Evolutionary conservation across 2,329 filamentous ascomycete genomes (phyloP).

Genomic region (Neonectria neomacrospora): DNA sequence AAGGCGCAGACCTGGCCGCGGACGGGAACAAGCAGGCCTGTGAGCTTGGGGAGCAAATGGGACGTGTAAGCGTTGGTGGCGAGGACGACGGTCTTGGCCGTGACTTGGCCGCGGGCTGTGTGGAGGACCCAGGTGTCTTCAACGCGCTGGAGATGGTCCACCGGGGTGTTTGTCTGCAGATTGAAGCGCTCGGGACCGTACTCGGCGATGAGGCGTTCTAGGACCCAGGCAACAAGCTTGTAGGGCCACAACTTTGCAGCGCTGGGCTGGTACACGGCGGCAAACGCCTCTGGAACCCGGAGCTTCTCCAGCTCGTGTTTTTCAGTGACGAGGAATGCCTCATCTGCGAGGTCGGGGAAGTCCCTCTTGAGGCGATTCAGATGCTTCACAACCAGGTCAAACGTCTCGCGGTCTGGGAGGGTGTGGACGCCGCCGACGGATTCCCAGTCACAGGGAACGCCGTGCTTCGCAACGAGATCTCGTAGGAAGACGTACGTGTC

Average conservation of each 20-base stretch:
- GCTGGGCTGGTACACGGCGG: slow-evolving; percentile 71
- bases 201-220: slow-evolving; percentile 66
- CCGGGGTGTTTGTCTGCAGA: slow-evolving; percentile 79
- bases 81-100: slow-evolving; percentile 73
- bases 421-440: slow-evolving; percentile 71
- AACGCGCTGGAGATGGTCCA: slow-evolving; percentile 58
- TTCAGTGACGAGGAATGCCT: slow-evolving; percentile 55
- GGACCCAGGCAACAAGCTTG: slow-evolving; percentile 79
- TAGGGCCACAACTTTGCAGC: slow-evolving; percentile 85
- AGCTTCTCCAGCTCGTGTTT: slow-evolving; percentile 59
- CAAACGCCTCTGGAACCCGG: slow-evolving; percentile 66
- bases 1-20: slow-evolving; percentile 79
- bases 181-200: slow-evolving; percentile 65
- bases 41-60: slow-evolving; percentile 74
- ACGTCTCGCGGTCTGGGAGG: slow-evolving; percentile 67
- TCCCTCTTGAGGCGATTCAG: slow-evolving; percentile 60
- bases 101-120: slow-evolving; percentile 75
- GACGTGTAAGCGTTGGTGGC: slow-evolving; percentile 89
- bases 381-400: slow-evolving; percentile 62
- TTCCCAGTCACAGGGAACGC: slow-evolving; percentile 77
- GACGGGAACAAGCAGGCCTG: slow-evolving; percentile 79
- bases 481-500: slow-evolving; percentile 72
- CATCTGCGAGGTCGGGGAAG: slow-evolving; percentile 67
- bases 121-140: slow-evolving; percentile 66
- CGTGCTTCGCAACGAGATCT: slow-evolving; percentile 64